phyloP scores from a whole-genome alignment of 768 basidiomycete species.

The Tricholoma bakamatsutake region DNA sequence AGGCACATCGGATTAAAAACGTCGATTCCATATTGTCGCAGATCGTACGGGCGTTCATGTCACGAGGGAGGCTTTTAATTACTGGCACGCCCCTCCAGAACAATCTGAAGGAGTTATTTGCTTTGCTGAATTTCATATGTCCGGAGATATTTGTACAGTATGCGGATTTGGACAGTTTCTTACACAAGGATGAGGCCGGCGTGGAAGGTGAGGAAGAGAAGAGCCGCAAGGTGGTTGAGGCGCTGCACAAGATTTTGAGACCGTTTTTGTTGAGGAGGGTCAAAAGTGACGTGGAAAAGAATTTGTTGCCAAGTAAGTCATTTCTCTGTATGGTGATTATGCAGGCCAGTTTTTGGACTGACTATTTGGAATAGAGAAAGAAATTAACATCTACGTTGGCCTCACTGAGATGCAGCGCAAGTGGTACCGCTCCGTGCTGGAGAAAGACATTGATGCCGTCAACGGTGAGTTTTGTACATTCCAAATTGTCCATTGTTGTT shows the following conservation, averaged over 20 bases:
- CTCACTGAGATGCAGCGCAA: slow-evolving; percentile 97
- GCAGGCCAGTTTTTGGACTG: slow-evolving; percentile 1
- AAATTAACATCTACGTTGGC: slow-evolving; percentile 97
- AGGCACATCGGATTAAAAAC: slow-evolving; percentile 99
- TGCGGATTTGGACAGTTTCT: slow-evolving; percentile 86
- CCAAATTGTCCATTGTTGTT: neutral
- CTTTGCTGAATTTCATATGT: slow-evolving; percentile 90
- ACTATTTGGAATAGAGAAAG: slow-evolving; percentile 64
- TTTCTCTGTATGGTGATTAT: neutral
- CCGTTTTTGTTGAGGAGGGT: slow-evolving; percentile 93
- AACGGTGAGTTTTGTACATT: slow-evolving; percentile 56
- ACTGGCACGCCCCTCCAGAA: slow-evolving; percentile 98
- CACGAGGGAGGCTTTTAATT: slow-evolving; percentile 86
- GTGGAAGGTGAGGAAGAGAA: slow-evolving; percentile 71
- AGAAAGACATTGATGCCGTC: slow-evolving; percentile 98
- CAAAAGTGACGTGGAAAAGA: slow-evolving; percentile 97
- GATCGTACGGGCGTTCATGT: slow-evolving; percentile 88
- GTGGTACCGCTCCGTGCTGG: slow-evolving; percentile 93
- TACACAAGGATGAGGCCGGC: slow-evolving; percentile 78
- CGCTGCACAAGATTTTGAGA: slow-evolving; percentile 92
- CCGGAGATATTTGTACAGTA: slow-evolving; percentile 95
- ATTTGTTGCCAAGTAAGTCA: slow-evolving; percentile 74
- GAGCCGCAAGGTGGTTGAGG: slow-evolving; percentile 92
- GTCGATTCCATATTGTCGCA: slow-evolving; percentile 93
- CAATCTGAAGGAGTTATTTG: slow-evolving; percentile 92